Base-by-base conservation (phyloP, 2,329 filamentous ascomycete species). In the Hypoxylon sp. region DNA sequence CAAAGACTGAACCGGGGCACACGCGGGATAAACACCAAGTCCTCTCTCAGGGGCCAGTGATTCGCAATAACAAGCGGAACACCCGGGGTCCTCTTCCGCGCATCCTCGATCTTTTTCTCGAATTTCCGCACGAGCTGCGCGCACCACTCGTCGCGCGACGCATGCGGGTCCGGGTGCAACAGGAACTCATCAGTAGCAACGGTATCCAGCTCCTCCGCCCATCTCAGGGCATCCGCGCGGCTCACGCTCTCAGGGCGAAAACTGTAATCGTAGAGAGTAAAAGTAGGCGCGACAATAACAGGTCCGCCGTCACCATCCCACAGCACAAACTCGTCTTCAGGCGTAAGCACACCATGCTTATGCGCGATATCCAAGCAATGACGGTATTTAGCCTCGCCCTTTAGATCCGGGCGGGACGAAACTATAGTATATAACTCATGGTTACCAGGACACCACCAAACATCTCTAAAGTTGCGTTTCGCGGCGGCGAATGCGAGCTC, bases 201-300 rank as follows among this genome's bases (percentile, higher is more conserved):
- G 13, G 74, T 79, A 64, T 79, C 76, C 34, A 67, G 65, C 70
- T 79, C 77, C 65, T 76, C 73, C n/a, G 79, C 79, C 79, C 79
- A 81, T 25, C 68, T 66, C 30, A 80, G 67, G 0, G 85, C 86
- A 19, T 79, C 76, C 62, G 85, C 85, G 38, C 83, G 76, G 25
- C 79, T 76, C 7, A 88, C 81, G 49, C 85, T 71, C 1, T 75
- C 78, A 0, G 86, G 86, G 0, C 86, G 80, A 75, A 88, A 89
- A 67, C 81, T 85, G 76, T 89, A 89, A 76, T 89, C 86, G 79
- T 88, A 89, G 13, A 89, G 78, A 0, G 86, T 87, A 79, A 88
- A 89, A 53, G 87, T 82, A 32, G 84, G 86, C 32, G 83, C 85
- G 43, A 89, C 81, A 38, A 88, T 65, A 5, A 79, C 83, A 4